phyloP scores from a whole-genome alignment of 2,329 filamentous ascomycete species.

The Claviceps cyperi region DNA sequence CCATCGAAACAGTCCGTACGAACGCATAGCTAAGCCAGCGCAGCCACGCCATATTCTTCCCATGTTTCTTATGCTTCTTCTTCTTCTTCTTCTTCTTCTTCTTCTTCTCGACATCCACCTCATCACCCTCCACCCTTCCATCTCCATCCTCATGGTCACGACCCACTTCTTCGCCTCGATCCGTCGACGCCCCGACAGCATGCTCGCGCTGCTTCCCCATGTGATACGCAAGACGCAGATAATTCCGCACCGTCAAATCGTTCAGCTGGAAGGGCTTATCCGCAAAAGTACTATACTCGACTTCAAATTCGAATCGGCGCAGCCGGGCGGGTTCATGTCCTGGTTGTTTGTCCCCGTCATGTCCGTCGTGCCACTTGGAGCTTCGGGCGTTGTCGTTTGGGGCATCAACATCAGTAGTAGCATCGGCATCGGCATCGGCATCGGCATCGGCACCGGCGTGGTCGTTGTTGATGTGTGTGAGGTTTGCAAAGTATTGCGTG shows the following conservation, averaged over 20 bases:
- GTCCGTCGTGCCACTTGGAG: conserved; percentile 49
- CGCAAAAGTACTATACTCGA: conserved; percentile 75
- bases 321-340: conserved; percentile 40
- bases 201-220: conserved; percentile 39
- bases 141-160: conserved; percentile 10
- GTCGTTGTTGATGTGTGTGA: conserved; percentile 79
- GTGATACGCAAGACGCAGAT: conserved; percentile 62
- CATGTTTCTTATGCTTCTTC: conserved; percentile 36
- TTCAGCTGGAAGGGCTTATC: conserved; percentile 61
- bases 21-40: conserved; percentile 69
- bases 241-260: conserved; percentile 75
- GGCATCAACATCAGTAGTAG: conserved; percentile 4
- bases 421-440: too few relatives aligned
- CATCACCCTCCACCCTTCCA: conserved; percentile 5
- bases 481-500: conserved; percentile 84
- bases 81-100: conserved; percentile 24
- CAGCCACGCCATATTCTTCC: conserved; percentile 56
- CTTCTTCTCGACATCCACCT: conserved; percentile 28
- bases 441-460: conserved; percentile 11
- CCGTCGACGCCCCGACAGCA: conserved; percentile 7
- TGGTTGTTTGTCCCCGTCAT: conserved; percentile 42
- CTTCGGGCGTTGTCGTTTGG: conserved; percentile 4
- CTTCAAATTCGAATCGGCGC: conserved; percentile 54
- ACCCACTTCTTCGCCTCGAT: conserved; percentile 12
- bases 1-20: conserved; percentile 53